Base-by-base conservation (phyloP, 805 yeast genomes). In the Cyberlindnera samutprakarnensis region DNA sequence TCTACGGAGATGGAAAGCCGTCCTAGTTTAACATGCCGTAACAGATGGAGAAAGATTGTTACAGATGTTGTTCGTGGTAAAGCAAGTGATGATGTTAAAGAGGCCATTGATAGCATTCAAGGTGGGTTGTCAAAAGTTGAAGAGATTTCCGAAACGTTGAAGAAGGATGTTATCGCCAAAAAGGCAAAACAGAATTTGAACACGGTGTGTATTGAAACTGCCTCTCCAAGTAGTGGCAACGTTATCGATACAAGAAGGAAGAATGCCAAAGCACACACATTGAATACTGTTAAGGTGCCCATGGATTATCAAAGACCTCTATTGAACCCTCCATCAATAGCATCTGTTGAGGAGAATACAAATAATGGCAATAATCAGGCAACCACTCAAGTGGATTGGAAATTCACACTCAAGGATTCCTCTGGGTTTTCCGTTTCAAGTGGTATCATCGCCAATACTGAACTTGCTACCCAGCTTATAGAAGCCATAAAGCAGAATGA, bases 21-120 rank as follows among this genome's bases (percentile, higher is more conserved):
- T 35, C 94, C 96, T 5, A 78, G 92, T 40, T 67, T 88, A 36
- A 85, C 95, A 1, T 87, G 96, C 54, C 65, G 97, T 40, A 88
- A 88, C 57, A 67, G 96, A 40, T 88, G 96, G 96, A 70, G 96
- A 44, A 86, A 83, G 49, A 71, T 85, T 21, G 79, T 81, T 36
- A 80, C 88, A 2, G 76, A 75, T 42, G 85, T 81, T 24, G 84
- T 76, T 5, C 58, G 83, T 51, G 78, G 78, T 20, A 68, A 70
- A 42, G 86, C 88, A 0, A 54, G 64, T 25, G 64, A 66, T 6
- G 63, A 61, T 17, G 71, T 82, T 27, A 67, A 66, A 45, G 56
- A 57, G 34, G 85, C 81, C 31, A 81, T 81, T 14, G 75, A 77
- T 30, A 65, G 64, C 16, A 61, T 72, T 8, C 64, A 68, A 38